Base-by-base conservation (phyloP, 148 eudicot species). In the Oxyria digyna region DNA sequence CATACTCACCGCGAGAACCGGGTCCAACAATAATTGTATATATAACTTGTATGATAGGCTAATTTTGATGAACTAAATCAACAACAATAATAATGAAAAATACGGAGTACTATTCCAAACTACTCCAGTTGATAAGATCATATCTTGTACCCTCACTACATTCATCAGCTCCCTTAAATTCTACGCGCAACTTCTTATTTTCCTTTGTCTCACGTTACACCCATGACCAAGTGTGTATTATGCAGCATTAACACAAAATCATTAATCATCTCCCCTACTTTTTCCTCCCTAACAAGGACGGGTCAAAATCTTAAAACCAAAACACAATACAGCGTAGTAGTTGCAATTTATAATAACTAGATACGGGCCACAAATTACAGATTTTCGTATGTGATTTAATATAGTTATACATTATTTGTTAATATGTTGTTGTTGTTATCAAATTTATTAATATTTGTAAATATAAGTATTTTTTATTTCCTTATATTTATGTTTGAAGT, bases 181-280 rank as follows among this genome's bases (percentile, higher is more conserved):
- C 52, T 46, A 52, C 62, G 9, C 27, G 14, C 29, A 21, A 52
- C 62, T 52, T 52, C 14, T n/a, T n/a, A n/a, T 24, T 52, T 31
- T 52, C 10, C 62, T 21, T 52, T 52, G 62, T 52, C 29, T 52
- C 62, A 52, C 62, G 23, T 23, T 57, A 57, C 33, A 57, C 29
- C 64, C 64, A 57, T 57, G 64, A 57, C 65, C 65, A 27, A 59
- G 37, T 29, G 37, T 29, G 27, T 59, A 59, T 27, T 29, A 15
- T 59, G 37, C 14, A 57, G 0, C 27, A 12, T 27, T 27, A 27
- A 57, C 27, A 59, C 37, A 45, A 54, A 57, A 57, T 57, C 35
- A 57, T 57, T 12, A 57, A 57, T 57, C 35, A 57, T 57, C 27
- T 57, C 17, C 35, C 35, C 3, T 35, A 2, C 6, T 29, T 7